Percentiles rank a stretch among this genome's conserved stretches.
phyloP scores from a whole-genome alignment of 306 rosid species.

The Macrotyloma uniflorum region DNA sequence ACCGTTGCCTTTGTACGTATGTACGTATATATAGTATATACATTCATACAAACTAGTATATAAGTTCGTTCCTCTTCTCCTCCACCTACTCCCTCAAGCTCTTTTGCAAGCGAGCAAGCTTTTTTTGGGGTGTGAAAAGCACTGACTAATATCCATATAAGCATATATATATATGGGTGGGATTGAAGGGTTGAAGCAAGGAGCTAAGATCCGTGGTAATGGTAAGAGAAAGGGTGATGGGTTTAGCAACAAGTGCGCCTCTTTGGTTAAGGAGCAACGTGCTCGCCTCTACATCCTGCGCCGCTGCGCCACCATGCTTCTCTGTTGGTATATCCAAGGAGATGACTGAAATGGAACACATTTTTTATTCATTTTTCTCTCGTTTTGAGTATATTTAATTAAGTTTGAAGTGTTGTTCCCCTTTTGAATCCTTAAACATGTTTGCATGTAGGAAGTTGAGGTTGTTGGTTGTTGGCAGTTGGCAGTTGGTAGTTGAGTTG shows the following conservation, averaged over 20 bases:
- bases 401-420: too few species aligned
- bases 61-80: not conserved
- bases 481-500: too few species aligned
- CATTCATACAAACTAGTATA: not conserved
- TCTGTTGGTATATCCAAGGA: conserved; percentile 90
- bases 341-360: conserved; percentile 52
- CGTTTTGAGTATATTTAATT: not conserved
- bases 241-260: conserved; percentile 68
- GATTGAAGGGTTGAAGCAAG: conserved; percentile 18
- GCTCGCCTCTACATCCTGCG: conserved; percentile 87
- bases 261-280: conserved; percentile 79
- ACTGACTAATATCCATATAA: too few species aligned
- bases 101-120: not conserved
- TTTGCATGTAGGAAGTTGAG: too few species aligned
- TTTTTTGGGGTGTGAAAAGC: not conserved
- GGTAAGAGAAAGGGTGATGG: conserved; percentile 51
- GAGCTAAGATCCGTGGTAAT: conserved; percentile 26
- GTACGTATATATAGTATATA: not conserved
- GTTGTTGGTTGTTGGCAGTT: too few species aligned
- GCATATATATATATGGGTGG: not conserved
- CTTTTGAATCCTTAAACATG: too few species aligned
- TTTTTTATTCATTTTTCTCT: not conserved
- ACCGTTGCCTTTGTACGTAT: not conserved
- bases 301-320: conserved; percentile 97
- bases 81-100: conserved; percentile 28